Base-by-base conservation (phyloP, 345 rosid genomes). In the thale cress (Arabidopsis thaliana) region DNA sequence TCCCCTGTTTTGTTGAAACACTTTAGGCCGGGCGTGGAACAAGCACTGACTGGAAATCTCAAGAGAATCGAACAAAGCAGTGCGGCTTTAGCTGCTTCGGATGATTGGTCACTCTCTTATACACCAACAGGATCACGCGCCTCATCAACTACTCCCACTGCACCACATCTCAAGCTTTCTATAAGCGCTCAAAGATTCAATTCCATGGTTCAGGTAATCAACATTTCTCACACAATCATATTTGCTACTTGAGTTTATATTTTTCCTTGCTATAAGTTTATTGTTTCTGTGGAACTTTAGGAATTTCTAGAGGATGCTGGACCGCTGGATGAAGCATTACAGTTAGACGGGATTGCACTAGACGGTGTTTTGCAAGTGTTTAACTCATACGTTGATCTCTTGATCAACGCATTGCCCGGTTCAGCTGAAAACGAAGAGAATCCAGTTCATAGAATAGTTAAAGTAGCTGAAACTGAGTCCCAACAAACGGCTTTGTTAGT, bases 401-500 rank as follows among this genome's bases (percentile, higher is more conserved):
- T 94, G 74, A 86, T 94, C 74, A 87, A 85, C 11, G 96, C 98
- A 48, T 67, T 94, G 63, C 97, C 96, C 0, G 89, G 88, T 64
- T 91, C 97, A 9, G 71, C 79, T 12, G 97, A 94, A 53, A 79
- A 75, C 50, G 97, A 90, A 80, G 98, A 91, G 73, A 77, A 80
- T 72, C 81, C 85, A 25, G 82, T 78, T 28, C 77, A 76, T 51
- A 88, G 81, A 79, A 84, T 94, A 73, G 96, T 91, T 37, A 85
- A 82, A 61, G 77, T 86, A 82, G 97, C 93, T 7, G 96, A 87
- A 78, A 90, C 85, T 22, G 96, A 91, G 82, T 71, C 86, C 59
- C 97, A 91, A 74, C 98, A 94, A 63, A 59, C 89, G 36, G 97
- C 95, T 67, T 80, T 94, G 63, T 86, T 94, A 41, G 95, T 96